phyloP scores from a whole-genome alignment of 495 filamentous ascomycete species.

The Neurospora intermedia region DNA sequence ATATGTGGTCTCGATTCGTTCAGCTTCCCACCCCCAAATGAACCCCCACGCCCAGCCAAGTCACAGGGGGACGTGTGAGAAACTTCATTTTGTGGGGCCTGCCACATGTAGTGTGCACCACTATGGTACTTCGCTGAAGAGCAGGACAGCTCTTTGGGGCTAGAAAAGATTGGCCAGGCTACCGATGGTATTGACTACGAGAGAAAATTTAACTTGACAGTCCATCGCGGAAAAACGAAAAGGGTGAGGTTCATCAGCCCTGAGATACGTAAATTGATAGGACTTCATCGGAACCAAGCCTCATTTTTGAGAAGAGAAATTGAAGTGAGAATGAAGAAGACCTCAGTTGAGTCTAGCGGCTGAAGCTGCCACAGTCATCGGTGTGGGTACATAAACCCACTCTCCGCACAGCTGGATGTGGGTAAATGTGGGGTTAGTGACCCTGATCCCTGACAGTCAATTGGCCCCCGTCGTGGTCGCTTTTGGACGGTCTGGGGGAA shows the following conservation, averaged over 20 bases:
- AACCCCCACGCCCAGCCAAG: not conserved
- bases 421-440: not conserved
- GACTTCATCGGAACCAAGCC: not conserved
- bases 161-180: not conserved
- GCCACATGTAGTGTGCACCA: too few species aligned
- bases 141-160: not conserved
- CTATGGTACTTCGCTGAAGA: not conserved
- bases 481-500: not conserved
- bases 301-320: not conserved
- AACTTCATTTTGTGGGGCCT: not conserved
- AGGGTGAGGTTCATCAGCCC: not conserved
- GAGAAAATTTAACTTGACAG: not conserved
- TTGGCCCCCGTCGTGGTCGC: not conserved
- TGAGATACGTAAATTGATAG: not conserved
- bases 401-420: not conserved
- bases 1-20: not conserved
- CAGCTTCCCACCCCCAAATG: not conserved
- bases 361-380: not conserved
- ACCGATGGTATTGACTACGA: not conserved
- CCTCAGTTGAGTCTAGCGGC: not conserved
- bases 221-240: not conserved
- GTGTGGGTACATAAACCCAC: not conserved
- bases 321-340: not conserved
- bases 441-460: not conserved
- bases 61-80: not conserved